Evolutionary conservation across 106 monocot species (phyloP), one percentile per base, ranked within the genome.

Genomic region (Gastrodia elata): DNA sequence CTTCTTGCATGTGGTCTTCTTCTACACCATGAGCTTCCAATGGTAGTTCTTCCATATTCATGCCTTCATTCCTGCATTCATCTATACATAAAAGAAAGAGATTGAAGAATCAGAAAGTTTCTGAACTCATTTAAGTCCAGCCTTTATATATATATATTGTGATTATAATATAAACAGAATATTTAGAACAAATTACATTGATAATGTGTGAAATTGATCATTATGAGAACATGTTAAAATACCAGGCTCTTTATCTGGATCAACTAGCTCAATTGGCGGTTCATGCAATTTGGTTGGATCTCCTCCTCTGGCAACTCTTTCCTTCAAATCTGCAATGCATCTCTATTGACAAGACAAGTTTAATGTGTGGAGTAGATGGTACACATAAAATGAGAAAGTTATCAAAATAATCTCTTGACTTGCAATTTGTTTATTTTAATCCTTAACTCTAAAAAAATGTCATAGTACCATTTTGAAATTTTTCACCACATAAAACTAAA

Each of bases 211-310:
- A 8, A 16, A 64, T 30, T 11, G 16, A 14, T 3, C 10, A 33
- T 18, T 18, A 30, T 2, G 30, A 61, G 30, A 32, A 3, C 6
- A 32, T 13, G 30, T 8, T 30, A 61, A 61, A 57, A 46, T 81
- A 94, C 94, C 91, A 74, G 39, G 77, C 73, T 81, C 85, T 15
- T 34, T 6, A 35, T 83, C 80, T 73, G 73, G 83, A 34, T 41
- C 70, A 69, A 46, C 74, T 78, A 80, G 52, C 81, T 84, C 89
- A 35, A 80, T 74, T 24, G 87, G 84, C 36, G 90, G 72, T 73
- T 90, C 90, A 35, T 97, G 89, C 52, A 97, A 68, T 74, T 90
- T 86, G 76, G 92, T 88, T 38, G 96, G 96, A 77, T 97, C 96
- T 55, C 84, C 96, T 52, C 96, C 96, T 59, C 82, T 87, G 33